phyloP scores from a whole-genome alignment of 169 alveolate genomes.

The Plasmodium gallinaceum region DNA sequence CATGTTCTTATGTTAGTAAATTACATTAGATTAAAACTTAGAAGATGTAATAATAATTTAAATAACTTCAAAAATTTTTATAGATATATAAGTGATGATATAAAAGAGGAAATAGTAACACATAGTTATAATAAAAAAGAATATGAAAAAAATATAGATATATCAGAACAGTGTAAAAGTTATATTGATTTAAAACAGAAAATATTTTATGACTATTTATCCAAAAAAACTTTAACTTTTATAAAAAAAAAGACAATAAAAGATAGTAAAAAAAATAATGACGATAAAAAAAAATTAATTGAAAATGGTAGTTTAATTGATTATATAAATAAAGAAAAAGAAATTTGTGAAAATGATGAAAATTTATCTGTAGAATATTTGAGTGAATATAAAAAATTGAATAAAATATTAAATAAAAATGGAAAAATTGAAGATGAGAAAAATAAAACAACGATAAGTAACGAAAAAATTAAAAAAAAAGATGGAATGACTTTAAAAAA shows the following conservation, averaged over 20 bases:
- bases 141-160: constrained; percentile 40
- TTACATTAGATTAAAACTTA: constrained; percentile 24
- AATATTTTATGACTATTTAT: constrained; percentile 46
- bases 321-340: neutral
- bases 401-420: constrained; percentile 29
- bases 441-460: neutral
- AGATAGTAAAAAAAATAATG: neutral
- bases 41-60: constrained; percentile 1
- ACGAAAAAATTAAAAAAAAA: neutral
- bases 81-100: constrained; percentile 35
- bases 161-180: constrained; percentile 57
- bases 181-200: constrained; percentile 64
- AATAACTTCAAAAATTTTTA: constrained; percentile 8
- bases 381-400: constrained; percentile 66
- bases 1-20: constrained; percentile 10
- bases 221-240: constrained; percentile 12
- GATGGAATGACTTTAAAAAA: neutral
- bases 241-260: neutral
- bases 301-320: neutral
- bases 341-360: neutral
- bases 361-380: constrained; percentile 16
- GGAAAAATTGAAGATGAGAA: neutral
- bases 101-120: constrained; percentile 41
- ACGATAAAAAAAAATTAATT: neutral
- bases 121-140: constrained; percentile 67